Evolutionary conservation across 371 early-diverging fungal species (phyloP).

Genomic region (Mortierella sp.): DNA sequence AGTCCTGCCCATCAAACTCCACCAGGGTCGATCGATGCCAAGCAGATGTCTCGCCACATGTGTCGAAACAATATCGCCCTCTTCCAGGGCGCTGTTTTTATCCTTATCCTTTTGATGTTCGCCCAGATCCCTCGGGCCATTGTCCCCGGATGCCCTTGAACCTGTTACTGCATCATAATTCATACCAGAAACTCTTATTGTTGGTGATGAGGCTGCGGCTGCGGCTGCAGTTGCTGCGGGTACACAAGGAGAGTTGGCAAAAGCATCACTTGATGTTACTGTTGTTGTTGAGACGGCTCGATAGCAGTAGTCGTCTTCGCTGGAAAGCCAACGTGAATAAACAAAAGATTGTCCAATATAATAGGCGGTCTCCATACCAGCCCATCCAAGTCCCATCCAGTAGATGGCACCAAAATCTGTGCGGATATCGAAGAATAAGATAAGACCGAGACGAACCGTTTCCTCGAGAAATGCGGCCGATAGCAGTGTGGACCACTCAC

Average conservation of each 20-base stretch:
- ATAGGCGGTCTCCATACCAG: conserved; percentile 44
- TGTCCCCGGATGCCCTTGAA: too few relatives aligned
- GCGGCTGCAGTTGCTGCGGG: background rate
- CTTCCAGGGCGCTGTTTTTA: background rate
- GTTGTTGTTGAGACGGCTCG: conserved; percentile 6
- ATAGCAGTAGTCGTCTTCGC: conserved; percentile 25
- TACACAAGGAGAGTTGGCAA: too few relatives aligned
- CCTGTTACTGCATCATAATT: too few relatives aligned
- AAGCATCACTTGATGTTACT: too few relatives aligned
- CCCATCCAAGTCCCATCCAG: conserved; percentile 54
- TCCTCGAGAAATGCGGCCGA: conserved; percentile 31
- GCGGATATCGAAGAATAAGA: background rate
- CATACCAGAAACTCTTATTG: too few relatives aligned
- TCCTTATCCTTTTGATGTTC: background rate
- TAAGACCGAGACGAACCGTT: conserved; percentile 8
- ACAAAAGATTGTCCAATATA: conserved; percentile 43
- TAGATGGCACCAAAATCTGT: conserved; percentile 39
- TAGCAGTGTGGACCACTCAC: conserved; percentile 37
- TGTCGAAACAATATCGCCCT: conserved; percentile 10
- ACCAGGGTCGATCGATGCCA: conserved; percentile 55
- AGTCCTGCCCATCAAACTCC: conserved; percentile 54
- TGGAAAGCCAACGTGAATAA: conserved; percentile 32
- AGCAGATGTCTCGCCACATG: conserved; percentile 36
- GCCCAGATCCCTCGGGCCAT: background rate
- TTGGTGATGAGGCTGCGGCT: background rate